Percentiles rank a stretch among this genome's conserved stretches.
These are phyloP conservation scores for Paraphaeosphaeria minitans DNA, from an alignment of 2,329 filamentous ascomycete genomes.

Conservation along the genomic window DNA sequence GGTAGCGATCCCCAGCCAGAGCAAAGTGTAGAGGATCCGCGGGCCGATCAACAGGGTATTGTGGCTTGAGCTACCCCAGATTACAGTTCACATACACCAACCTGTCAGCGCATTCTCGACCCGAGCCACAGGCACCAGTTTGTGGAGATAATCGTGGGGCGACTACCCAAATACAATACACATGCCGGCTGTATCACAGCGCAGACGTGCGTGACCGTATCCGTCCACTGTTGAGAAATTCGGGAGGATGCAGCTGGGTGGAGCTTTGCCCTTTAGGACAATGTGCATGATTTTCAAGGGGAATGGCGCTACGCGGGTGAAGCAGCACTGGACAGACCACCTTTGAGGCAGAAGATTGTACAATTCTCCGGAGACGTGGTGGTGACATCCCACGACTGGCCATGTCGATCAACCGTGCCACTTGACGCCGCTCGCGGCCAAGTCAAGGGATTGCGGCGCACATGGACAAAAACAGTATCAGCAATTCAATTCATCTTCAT, in stretches of 20 bases:
- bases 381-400: conserved; percentile 23
- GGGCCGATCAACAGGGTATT: conserved; percentile 46
- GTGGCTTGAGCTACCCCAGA: conserved; percentile 18
- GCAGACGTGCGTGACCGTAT: not conserved
- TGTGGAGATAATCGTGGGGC: not conserved
- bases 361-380: conserved; percentile 33
- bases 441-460: conserved; percentile 22
- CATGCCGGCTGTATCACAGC: not conserved
- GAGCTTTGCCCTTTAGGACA: conserved; percentile 37
- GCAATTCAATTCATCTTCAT: conserved; percentile 27
- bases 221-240: conserved; percentile 26
- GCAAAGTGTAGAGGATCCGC: conserved; percentile 48
- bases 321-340: conserved; percentile 23
- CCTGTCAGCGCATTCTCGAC: not conserved
- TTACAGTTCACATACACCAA: not conserved
- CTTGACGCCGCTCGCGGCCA: conserved; percentile 36
- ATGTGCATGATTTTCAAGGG: conserved; percentile 39
- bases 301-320: conserved; percentile 35
- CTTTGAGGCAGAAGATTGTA: conserved; percentile 27
- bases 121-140: not conserved
- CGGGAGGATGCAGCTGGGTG: conserved; percentile 25
- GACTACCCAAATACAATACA: not conserved
- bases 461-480: conserved; percentile 11
- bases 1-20: conserved; percentile 44
- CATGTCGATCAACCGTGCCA: conserved; percentile 30